A percentile compares a stretch with the other conserved stretches of the same genome.
phyloP scores from a whole-genome alignment of 139 green algal species.

The Haematococcus sp. region DNA sequence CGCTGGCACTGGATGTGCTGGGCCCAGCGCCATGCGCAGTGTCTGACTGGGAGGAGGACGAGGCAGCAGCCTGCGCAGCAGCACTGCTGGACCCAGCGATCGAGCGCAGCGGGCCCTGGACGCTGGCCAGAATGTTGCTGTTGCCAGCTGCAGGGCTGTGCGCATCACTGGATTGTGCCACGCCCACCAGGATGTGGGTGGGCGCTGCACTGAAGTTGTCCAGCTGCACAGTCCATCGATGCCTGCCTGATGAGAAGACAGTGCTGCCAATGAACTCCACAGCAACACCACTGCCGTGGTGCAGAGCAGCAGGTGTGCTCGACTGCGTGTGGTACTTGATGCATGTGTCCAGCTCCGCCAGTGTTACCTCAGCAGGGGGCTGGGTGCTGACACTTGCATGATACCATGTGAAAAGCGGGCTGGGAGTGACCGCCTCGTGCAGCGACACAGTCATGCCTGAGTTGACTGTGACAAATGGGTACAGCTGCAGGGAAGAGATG shows the following conservation, averaged over 20 bases:
- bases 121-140: constrained; percentile 43
- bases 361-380: constrained; percentile 25
- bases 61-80: background rate
- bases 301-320: background rate
- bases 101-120: constrained; percentile 24
- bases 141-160: constrained; percentile 10
- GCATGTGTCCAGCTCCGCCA: constrained; percentile 60
- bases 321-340: constrained; percentile 45
- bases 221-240: constrained; percentile 64
- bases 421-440: constrained; percentile 51
- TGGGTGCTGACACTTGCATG: background rate
- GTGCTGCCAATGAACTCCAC: constrained; percentile 49
- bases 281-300: background rate
- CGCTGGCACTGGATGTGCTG: too few relatives aligned
- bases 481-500: constrained; percentile 39
- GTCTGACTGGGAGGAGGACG: background rate
- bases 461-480: constrained; percentile 54
- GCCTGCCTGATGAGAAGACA: constrained; percentile 37
- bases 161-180: constrained; percentile 19
- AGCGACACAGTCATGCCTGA: constrained; percentile 48
- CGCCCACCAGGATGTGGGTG: constrained; percentile 53
- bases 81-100: constrained; percentile 7
- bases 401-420: constrained; percentile 49
- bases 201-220: constrained; percentile 50
- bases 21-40: too few relatives aligned